Evolutionary conservation across 208 protist species (phyloP), one percentile per base, ranked within the genome.

Genomic region (Acanthamoeba culbertsoni): DNA sequence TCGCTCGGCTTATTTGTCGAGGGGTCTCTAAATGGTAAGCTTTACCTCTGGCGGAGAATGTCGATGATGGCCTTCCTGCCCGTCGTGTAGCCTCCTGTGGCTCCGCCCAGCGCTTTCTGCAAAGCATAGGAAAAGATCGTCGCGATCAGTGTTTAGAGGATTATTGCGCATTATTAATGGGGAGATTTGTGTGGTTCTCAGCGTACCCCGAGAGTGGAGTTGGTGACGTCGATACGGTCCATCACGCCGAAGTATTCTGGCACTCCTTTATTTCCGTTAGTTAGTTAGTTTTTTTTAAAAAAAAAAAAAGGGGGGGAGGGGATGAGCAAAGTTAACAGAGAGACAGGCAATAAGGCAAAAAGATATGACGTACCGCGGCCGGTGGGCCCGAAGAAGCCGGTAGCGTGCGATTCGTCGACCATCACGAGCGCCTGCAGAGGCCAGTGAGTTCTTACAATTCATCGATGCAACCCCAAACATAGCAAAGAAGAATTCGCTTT

Each of bases 381-480:
- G 16, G 95, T 96, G 8, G 79, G 73, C n/a, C 97, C 97, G 86
- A 98, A 95, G 88, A 98, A 97, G 35, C 97, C 97, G 5, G 97
- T 98, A 12, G 97, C 97, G 79, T 98, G 97, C 63, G 95, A 97
- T 62, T 98, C 97, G 79, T 98, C 97, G 31, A 98, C 95, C 88
- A 98, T 96, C 33, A 98, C 88, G 62, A 97, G 93, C 1, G 97
- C 93, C 45, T 86, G 23, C 10, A 26, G 40, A 77, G 12, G 65
- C 14, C 12, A n/a, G n/a, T n/a, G n/a, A n/a, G n/a, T n/a, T n/a
- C n/a, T n/a, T n/a, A n/a, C n/a, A n/a, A n/a, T n/a, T n/a, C n/a
- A n/a, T n/a, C n/a, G n/a, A n/a, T n/a, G n/a, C 51, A 14, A 59
- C 51, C 23, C 16, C 51, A 23, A 23, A 23, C 23, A 59, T n/a